Conservation (phyloP, 495 filamentous ascomycete genomes). For the Xylaria venustula region DNA sequence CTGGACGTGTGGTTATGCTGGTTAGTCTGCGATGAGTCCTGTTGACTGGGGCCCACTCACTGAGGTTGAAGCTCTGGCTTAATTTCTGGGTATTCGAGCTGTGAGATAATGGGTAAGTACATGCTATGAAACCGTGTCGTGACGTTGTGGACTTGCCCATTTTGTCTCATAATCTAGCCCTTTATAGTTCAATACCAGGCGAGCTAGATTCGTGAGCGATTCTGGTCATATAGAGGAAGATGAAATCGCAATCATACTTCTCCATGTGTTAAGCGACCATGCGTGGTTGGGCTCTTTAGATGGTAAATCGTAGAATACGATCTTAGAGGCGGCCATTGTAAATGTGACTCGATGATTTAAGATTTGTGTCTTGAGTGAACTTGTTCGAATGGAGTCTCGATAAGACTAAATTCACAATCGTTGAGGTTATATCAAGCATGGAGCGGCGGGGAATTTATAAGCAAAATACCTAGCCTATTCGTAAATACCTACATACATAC, state of each 20-base stretch:
- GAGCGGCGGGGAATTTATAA: no score
- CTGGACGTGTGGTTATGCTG: conserved; percentile 36
- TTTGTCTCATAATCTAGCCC: conserved; percentile 60
- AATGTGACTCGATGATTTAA: no score
- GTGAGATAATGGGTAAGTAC: background rate
- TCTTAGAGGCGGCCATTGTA: conserved; percentile 25
- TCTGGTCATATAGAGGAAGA: background rate
- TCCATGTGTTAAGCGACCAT: conserved; percentile 65
- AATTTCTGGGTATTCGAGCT: conserved; percentile 60
- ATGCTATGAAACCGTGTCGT: background rate
- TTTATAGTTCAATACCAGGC: conserved; percentile 61
- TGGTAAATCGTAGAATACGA: conserved; percentile 57
- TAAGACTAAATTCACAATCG: no score
- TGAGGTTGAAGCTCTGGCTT: conserved; percentile 43
- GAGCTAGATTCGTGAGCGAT: conserved; percentile 38
- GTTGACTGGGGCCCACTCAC: conserved; percentile 26
- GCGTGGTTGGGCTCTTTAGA: conserved; percentile 39
- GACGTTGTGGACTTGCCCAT: conserved; percentile 51
- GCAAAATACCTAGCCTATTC: no score
- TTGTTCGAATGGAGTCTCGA: no score
- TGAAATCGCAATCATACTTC: conserved; percentile 47
- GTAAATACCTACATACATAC: no score
- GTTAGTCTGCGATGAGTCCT: conserved; percentile 6
- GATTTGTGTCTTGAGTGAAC: no score
- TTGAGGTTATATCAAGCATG: no score